Evolutionary conservation across 1,139 yeast species (phyloP), one percentile per base, ranked within the genome.

Genomic region (Candida sanyaensis): DNA sequence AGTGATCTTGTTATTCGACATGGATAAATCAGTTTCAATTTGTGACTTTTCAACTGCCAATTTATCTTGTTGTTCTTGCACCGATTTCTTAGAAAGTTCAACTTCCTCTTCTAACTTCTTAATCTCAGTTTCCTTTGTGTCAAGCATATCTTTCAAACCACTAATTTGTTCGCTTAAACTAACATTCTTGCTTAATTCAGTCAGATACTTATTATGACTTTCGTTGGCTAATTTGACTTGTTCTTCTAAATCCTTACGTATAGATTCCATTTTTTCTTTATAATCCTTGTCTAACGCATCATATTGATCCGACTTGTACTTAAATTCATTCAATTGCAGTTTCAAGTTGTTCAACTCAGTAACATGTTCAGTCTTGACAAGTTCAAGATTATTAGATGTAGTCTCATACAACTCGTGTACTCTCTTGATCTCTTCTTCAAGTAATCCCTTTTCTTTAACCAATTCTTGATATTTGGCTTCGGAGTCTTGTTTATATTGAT

Each of bases 141-240:
- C 69, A 33, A 69, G 59, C 42, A 77, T 75, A 17, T 75, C 74
- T 50, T 82, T 78, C 48, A 83, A 62, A 3, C 61, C 48, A 21
- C 75, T 68, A 12, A 81, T 64, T 7, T 75, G 71, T 44, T 69
- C 68, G 2, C 82, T 69, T 8, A 84, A 75, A n/a, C 76, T 75
- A 10, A 84, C 83, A 53, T 81, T 83, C 57, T 82, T 81, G 42
- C 72, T 72, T 39, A 81, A 69, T 57, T 84, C 91, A 41, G 69
- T 68, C 49, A 84, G 84, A 55, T 83, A 84, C 55, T 80, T 83
- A 45, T 65, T 63, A 58, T 83, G 87, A 31, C 73, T 69, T 9
- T 74, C 80, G 42, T 69, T 63, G 2, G 83, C 79, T 45, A 78
- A 61, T 29, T 75, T 68, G 1, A 74, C 71, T 57, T 85, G 89